Conservation (phyloP, 2,329 filamentous ascomycete genomes). For the Alternaria consortialis region DNA sequence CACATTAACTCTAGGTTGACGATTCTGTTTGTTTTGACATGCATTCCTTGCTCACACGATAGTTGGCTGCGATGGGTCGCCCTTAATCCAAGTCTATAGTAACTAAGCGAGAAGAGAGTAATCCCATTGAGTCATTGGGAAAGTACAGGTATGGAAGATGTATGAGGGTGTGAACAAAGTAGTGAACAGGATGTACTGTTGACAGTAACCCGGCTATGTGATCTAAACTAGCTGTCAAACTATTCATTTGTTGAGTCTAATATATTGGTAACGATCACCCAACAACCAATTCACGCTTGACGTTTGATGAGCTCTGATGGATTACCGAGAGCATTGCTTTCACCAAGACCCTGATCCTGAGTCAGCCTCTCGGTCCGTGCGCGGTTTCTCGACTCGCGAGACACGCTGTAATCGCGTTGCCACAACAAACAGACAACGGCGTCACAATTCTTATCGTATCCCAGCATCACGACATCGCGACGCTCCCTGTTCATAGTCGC, state of each 20-base stretch:
- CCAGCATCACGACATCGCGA: constrained; percentile 2
- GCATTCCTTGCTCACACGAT: no score
- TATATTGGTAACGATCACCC: not conserved
- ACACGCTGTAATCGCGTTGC: constrained; percentile 19
- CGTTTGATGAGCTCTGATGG: not conserved
- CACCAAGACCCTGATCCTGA: not conserved
- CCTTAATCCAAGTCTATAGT: no score
- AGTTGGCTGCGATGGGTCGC: no score
- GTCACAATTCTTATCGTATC: constrained; percentile 31
- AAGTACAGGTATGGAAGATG: no score
- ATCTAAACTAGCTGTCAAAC: not conserved
- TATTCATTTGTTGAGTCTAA: not conserved
- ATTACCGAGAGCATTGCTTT: not conserved
- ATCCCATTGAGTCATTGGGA: no score
- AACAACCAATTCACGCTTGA: not conserved
- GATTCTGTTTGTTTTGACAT: no score
- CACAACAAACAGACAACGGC: constrained; percentile 33
- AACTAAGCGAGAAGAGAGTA: no score
- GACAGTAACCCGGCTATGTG: not conserved
- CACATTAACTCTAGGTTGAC: no score
- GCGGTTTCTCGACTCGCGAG: constrained; percentile 10
- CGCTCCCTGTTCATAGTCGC: constrained; percentile 4
- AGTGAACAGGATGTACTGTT: not conserved
- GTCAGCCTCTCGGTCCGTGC: not conserved
- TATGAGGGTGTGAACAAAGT: no score